phyloP scores from a whole-genome alignment of 768 basidiomycete genomes.

The Termitomyces heimii region DNA sequence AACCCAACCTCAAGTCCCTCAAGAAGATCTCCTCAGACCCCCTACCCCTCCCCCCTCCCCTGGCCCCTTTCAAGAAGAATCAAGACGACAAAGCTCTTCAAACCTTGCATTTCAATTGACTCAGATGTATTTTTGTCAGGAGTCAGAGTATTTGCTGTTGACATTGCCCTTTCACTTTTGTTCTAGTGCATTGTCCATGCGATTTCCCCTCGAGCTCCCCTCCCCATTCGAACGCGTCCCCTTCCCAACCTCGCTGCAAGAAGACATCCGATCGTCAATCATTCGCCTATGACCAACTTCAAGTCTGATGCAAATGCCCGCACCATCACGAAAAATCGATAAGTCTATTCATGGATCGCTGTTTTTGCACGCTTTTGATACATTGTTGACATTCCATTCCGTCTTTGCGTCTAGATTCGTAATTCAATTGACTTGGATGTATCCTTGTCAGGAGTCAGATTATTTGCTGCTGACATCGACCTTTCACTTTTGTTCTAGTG shows the following conservation, averaged over 20 bases:
- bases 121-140: background rate
- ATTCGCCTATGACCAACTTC: background rate
- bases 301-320: background rate
- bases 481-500: background rate
- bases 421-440: too few species aligned
- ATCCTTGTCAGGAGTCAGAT: too few species aligned
- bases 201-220: background rate
- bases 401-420: too few species aligned
- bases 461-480: too few species aligned
- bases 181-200: background rate
- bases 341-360: too few species aligned
- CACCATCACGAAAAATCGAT: background rate
- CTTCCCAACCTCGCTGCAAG: background rate
- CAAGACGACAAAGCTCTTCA: background rate
- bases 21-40: too few species aligned
- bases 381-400: too few species aligned
- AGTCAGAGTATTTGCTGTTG: too few species aligned
- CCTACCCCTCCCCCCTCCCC: background rate
- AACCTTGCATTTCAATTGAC: background rate
- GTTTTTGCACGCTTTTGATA: too few species aligned
- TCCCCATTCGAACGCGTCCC: background rate
- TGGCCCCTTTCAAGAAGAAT: background rate
- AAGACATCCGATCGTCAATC: background rate
- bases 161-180: background rate
- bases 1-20: background rate